Evolutionary conservation across 192 early-diverging fungal genomes (phyloP), one percentile per base, ranked within the genome.

Genomic region (Entomortierella beljakovae): DNA sequence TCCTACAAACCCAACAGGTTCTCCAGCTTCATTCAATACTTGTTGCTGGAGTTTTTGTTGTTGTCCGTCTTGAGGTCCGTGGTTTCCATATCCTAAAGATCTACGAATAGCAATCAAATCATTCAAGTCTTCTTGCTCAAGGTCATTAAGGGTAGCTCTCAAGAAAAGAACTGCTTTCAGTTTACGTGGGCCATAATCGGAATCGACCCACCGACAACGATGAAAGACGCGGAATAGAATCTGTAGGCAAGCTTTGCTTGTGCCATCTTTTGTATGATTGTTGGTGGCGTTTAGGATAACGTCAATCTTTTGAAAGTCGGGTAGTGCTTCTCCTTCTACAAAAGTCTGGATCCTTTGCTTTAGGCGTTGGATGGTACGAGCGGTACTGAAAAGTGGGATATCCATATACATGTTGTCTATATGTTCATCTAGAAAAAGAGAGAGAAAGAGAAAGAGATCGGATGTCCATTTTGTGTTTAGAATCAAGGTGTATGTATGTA

Each of bases 231-330:
- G 53, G 25, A 64, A 77, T 26, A 68, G 28, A 25, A 69, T 25
- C 55, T 77, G 74, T n/a, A 77, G 74, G 58, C 74, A 77, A 13
- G 74, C 74, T 38, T 64, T 68, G 25, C 57, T 43, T 7, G 55
- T 77, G 4, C 72, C 72, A 34, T 75, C 72, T n/a, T 75, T 75
- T 37, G 60, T 69, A 32, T 69, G 74, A 29, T 57, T 77, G 32
- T 77, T 77, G 26, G 74, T 63, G 20, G 74, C 54, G 23, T 69
- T 68, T 18, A 77, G 55, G 29, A 77, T 64, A 7, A 77, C 66
- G 10, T 77, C 74, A 31, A 77, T 77, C 37, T 77, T 77, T 11
- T 40, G 35, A n/a, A 46, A 77, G 18, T 77, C 74, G 6, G 52
- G 15, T 7, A 20, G 16, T 4, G 60, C 74, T 28, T 77, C 74